These are phyloP conservation scores for Phaeosphaeria sp. DNA, from an alignment of 2,329 filamentous ascomycete genomes.

Conservation along the genomic window DNA sequence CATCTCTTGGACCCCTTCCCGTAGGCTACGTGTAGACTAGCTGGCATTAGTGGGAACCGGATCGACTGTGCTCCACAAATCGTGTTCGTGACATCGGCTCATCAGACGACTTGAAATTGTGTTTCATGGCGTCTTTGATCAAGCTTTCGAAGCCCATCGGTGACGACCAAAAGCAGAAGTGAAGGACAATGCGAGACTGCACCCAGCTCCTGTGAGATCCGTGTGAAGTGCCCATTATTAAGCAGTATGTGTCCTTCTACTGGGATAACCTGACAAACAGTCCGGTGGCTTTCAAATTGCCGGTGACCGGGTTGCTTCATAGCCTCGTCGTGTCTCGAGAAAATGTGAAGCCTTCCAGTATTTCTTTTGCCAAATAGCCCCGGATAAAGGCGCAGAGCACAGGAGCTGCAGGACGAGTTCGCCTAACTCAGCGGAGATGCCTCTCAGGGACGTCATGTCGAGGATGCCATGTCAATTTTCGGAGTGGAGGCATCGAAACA, in stretches of 20 bases:
- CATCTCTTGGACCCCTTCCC: background rate
- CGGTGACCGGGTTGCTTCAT: background rate
- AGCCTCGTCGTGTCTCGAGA: background rate
- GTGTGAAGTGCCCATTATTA: background rate
- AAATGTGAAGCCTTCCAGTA: background rate
- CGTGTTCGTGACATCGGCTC: background rate
- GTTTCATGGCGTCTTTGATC: background rate
- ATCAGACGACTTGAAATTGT: background rate
- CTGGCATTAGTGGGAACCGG: background rate
- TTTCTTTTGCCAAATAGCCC: background rate
- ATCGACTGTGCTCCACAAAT: background rate
- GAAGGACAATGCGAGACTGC: too few relatives aligned
- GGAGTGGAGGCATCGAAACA: background rate
- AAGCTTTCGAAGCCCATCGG: background rate
- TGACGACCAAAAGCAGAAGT: too few relatives aligned
- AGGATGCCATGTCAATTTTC: background rate
- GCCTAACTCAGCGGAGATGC: background rate
- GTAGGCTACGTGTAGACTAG: background rate
- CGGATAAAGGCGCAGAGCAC: background rate
- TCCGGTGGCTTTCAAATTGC: background rate
- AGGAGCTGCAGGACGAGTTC: background rate
- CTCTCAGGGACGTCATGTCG: background rate
- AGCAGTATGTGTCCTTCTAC: background rate
- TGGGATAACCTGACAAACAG: background rate
- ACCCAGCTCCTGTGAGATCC: background rate